Percentiles rank a stretch among this genome's conserved stretches.
Evolutionary conservation across 345 rosid genomes (phyloP).

Genomic region (Populus euphratica): DNA sequence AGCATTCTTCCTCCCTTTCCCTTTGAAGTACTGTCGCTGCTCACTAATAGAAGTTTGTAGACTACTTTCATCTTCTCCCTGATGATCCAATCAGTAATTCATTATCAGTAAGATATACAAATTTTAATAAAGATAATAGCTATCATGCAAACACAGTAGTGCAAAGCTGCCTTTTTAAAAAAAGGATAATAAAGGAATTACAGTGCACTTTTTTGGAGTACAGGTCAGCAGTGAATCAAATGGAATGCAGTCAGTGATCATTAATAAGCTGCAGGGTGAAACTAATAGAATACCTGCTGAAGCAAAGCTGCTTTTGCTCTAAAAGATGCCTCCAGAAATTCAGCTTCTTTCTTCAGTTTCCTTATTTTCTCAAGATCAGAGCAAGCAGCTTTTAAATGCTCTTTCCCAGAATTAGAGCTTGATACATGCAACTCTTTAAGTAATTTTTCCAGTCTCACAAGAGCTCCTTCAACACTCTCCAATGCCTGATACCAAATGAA

Average conservation of each 20-base stretch:
- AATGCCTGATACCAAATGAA: conserved; percentile 58
- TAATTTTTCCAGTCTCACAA: conserved; percentile 76
- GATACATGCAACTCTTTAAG: conserved; percentile 71
- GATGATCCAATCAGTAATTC: conserved; percentile 19
- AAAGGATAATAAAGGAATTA: neutral
- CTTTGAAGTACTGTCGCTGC: conserved; percentile 42
- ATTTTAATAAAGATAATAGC: conserved; percentile 3
- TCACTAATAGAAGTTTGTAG: conserved; percentile 40
- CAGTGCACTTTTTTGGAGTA: neutral
- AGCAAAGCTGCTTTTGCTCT: conserved; percentile 89
- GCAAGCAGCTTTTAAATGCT: conserved; percentile 88
- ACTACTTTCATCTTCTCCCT: conserved; percentile 60
- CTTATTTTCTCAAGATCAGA: conserved; percentile 93
- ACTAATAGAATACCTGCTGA: conserved; percentile 54
- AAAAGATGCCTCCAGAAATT: conserved; percentile 92
- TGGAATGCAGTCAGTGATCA: neutral
- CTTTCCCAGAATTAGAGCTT: conserved; percentile 75
- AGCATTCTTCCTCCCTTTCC: conserved; percentile 36
- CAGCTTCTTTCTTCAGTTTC: conserved; percentile 98
- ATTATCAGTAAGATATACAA: conserved; percentile 9
- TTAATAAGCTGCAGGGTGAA: neutral
- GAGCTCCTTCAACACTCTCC: conserved; percentile 88
- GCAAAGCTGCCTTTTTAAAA: neutral
- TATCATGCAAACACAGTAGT: neutral
- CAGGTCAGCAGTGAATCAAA: neutral